Conservation (phyloP, 202 grass and related monocot genomes). For the Musa balbisiana region DNA sequence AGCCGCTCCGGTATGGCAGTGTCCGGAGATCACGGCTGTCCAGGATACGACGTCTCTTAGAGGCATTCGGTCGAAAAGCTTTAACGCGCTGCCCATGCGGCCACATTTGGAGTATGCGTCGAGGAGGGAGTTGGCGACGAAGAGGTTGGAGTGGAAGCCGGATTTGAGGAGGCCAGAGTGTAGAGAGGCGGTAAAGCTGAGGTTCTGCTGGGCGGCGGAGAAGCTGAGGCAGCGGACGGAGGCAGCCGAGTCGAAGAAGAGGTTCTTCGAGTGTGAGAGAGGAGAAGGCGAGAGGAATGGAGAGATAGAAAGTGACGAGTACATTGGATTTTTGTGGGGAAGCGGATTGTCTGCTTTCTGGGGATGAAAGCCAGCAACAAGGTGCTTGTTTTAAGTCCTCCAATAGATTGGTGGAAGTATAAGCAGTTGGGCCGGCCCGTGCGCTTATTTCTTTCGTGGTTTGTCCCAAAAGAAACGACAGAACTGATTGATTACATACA, state of each 20-base stretch:
- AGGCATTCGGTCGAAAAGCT: conserved; percentile 28
- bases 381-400: neutral
- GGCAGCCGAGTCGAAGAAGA: conserved; percentile 8
- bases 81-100: neutral
- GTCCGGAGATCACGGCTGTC: conserved; percentile 18
- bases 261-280: neutral
- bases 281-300: neutral
- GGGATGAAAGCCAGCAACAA: neutral
- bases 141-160: conserved; percentile 29
- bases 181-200: conserved; percentile 2
- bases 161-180: conserved; percentile 47
- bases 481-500: too few relatives aligned
- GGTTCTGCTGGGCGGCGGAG: neutral
- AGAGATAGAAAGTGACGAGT: neutral
- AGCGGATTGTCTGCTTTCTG: too few relatives aligned
- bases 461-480: too few relatives aligned
- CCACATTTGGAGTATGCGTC: conserved; percentile 18
- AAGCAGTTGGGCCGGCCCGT: too few relatives aligned
- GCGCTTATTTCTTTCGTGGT: neutral
- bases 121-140: conserved; percentile 19
- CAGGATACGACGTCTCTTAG: conserved; percentile 26
- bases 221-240: conserved; percentile 33
- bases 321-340: too few relatives aligned
- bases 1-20: neutral
- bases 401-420: too few relatives aligned